These are phyloP conservation scores for Boletus eberwhitei DNA, from an alignment of 768 basidiomycete species.

Conservation along the genomic window DNA sequence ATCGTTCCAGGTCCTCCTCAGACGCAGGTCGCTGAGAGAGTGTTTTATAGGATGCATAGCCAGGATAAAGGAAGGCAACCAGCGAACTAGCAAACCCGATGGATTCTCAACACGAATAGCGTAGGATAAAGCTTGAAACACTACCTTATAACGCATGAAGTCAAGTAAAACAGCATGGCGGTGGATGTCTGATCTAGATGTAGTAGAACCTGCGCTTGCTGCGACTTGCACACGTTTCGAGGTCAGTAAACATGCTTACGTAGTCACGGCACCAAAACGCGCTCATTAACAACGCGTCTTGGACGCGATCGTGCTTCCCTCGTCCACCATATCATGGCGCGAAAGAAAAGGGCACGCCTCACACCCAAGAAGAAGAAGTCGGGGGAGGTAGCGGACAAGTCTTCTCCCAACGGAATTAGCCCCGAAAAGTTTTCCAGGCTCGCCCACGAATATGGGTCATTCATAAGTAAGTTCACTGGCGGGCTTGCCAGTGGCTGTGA, in stretches of 20 bases:
- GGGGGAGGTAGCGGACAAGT: neutral
- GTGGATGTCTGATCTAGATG: slow-evolving; percentile 3
- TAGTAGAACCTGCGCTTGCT: neutral
- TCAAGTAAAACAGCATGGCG: slow-evolving; percentile 42
- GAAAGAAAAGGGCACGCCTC: slow-evolving; percentile 16
- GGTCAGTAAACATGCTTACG: slow-evolving; percentile 25
- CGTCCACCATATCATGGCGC: slow-evolving; percentile 22
- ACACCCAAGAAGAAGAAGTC: slow-evolving; percentile 23
- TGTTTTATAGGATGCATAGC: slow-evolving; percentile 95
- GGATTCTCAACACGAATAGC: neutral
- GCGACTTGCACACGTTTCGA: slow-evolving; percentile 14
- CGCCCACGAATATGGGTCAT: slow-evolving; percentile 1
- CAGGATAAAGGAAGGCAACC: slow-evolving; percentile 84
- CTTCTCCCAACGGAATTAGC: slow-evolving; percentile 4
- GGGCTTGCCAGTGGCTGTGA: neutral
- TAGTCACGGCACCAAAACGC: slow-evolving; percentile 13
- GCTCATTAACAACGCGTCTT: slow-evolving; percentile 29
- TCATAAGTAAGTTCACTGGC: slow-evolving; percentile 15
- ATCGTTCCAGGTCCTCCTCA: slow-evolving; percentile 82
- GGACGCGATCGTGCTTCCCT: slow-evolving; percentile 17
- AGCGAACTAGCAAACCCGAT: slow-evolving; percentile 46
- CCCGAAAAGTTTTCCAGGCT: slow-evolving; percentile 14
- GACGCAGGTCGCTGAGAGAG: slow-evolving; percentile 83
- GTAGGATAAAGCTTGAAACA: slow-evolving; percentile 27
- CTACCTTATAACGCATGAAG: slow-evolving; percentile 41